Base-by-base conservation (phyloP, 2,329 filamentous ascomycete species). In the Neofusicoccum laricinum region DNA sequence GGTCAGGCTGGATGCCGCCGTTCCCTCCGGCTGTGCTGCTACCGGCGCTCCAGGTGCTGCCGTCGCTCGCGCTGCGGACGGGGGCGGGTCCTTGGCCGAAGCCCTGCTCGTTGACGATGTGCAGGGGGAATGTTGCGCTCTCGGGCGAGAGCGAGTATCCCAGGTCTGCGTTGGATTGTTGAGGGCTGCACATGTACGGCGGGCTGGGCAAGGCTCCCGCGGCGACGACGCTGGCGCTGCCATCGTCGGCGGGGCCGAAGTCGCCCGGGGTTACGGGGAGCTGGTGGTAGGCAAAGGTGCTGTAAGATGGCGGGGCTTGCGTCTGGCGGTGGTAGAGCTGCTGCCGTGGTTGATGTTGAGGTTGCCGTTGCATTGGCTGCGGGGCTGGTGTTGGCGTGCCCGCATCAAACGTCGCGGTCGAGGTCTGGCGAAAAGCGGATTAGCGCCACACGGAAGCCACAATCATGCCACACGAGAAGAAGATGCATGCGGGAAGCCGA, bases 251-350 rank as follows among this genome's bases (percentile, higher is more conserved):
- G 40, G 76, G 77, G 43, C 73, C 73, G 49, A 78, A 77, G 46
- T 78, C 76, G 5, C 73, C 74, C 11, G 76, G 75, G 4, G 76
- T 77, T 71, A 78, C 72, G 30, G 75, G 73, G 46, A 77, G 68
- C 25, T 30, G 25, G n/a, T 71, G 71, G 65, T 76, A 77, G 49
- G 69, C 68, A 59, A 74, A 76, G 14, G 69, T 70, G 48, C 72
- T 71, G 50, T 73, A 76, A 66, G 74, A 76, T 19, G 61, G 10
- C 14, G 50, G 32, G n/a, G 41, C 15, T 15, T 30, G 63, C 10
- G 38, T 46, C 21, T 62, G 63, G 49, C 63, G 43, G 59, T 66
- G 38, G 59, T 58, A 66, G 43, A 55, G 50, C n/a, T 55, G 61
- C 2, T 63, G 46, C 32, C 50, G 49, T 55, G 30, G 61, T 43